Evolutionary conservation across 495 filamentous ascomycete species (phyloP).

Genomic region (Tuber magnatum): DNA sequence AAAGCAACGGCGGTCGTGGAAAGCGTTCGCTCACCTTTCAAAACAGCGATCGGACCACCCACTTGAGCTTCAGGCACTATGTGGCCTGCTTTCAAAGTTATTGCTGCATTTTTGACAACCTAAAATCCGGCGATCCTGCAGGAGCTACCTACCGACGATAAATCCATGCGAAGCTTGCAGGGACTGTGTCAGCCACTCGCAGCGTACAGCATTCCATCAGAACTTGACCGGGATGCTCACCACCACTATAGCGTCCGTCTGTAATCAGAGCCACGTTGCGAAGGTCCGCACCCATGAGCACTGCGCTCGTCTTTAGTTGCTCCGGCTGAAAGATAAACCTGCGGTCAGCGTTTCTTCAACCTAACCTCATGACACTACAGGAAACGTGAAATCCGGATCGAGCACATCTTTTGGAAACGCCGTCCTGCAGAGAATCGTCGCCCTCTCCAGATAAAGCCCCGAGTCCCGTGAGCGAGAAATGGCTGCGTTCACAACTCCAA

Average conservation of each 20-base stretch:
- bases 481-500: constrained; percentile 12
- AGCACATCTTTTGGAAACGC: constrained; percentile 31
- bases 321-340: constrained; percentile 54
- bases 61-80: constrained; percentile 79
- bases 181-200: constrained; percentile 21
- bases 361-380: constrained; percentile 32
- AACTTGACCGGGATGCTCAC: constrained; percentile 28
- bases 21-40: constrained; percentile 36
- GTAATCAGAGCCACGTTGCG: constrained; percentile 88
- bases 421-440: constrained; percentile 16
- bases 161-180: constrained; percentile 75
- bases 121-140: constrained; percentile 36
- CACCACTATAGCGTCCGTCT: constrained; percentile 81
- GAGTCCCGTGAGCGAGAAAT: not conserved
- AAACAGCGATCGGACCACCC: constrained; percentile 39
- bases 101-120: constrained; percentile 34
- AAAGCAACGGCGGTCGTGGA: constrained; percentile 30
- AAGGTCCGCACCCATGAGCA: constrained; percentile 86
- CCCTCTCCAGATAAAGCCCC: not conserved
- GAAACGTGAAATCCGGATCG: constrained; percentile 32
- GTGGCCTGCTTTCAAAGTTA: constrained; percentile 51
- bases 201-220: constrained; percentile 13
- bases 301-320: constrained; percentile 79
- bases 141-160: constrained; percentile 57
- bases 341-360: constrained; percentile 36